phyloP scores from a whole-genome alignment of 345 rosid species.

The Camelina neglecta region DNA sequence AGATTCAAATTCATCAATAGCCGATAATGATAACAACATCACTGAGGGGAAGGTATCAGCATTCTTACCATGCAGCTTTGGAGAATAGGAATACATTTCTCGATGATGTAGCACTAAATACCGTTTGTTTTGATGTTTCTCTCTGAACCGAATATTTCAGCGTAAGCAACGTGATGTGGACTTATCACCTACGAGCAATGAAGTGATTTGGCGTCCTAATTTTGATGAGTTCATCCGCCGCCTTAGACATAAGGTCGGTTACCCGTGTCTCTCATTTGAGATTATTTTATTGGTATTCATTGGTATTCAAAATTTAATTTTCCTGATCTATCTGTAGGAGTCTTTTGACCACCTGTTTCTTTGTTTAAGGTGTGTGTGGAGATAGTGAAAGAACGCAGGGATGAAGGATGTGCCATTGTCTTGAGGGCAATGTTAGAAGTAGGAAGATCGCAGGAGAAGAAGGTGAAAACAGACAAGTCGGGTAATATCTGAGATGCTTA shows the following conservation, averaged over 20 bases:
- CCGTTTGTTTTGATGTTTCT: conserved; percentile 14
- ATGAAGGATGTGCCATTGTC: conserved; percentile 75
- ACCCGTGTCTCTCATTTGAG: conserved; percentile 8
- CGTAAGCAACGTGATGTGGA: conserved; percentile 61
- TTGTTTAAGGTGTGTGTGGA: conserved; percentile 65
- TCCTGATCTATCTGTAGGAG: background rate
- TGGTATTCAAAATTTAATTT: background rate
- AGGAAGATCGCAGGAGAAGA: conserved; percentile 70
- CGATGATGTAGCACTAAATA: conserved; percentile 32
- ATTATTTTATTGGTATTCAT: conserved; percentile 1
- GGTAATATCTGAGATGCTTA: conserved; percentile 50
- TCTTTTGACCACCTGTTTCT: conserved; percentile 1
- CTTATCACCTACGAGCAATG: conserved; percentile 45
- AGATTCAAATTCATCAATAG: conserved; percentile 46
- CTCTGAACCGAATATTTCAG: conserved; percentile 47
- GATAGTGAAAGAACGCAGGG: conserved; percentile 62
- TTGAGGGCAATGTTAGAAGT: conserved; percentile 80
- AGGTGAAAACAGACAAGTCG: conserved; percentile 66
- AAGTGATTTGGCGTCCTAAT: conserved; percentile 82
- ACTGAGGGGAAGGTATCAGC: conserved; percentile 71
- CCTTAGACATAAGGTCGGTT: conserved; percentile 83
- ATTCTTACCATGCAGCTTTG: conserved; percentile 16
- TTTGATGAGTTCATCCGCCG: conserved; percentile 72
- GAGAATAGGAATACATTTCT: conserved; percentile 5
- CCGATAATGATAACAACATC: conserved; percentile 39